Percentiles rank a stretch among this genome's conserved stretches.
phyloP scores from a whole-genome alignment of 805 yeast genomes.

The Zygosaccharomyces pseudorouxii region DNA sequence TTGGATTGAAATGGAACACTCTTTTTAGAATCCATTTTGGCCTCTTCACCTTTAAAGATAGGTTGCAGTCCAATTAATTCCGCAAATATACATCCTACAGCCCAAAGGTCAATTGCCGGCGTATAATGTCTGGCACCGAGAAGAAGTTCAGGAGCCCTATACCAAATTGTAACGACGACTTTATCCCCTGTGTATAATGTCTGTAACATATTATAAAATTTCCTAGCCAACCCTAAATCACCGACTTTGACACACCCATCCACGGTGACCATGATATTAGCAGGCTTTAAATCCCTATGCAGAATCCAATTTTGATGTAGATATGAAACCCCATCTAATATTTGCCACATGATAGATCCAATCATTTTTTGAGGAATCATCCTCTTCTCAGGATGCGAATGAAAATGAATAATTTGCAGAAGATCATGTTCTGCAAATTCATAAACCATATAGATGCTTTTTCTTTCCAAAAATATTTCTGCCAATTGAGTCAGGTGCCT shows the following conservation, averaged over 20 bases:
- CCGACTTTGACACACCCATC: constrained; percentile 93
- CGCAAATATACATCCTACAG: constrained; percentile 91
- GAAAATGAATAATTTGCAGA: constrained; percentile 88
- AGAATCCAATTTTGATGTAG: constrained; percentile 94
- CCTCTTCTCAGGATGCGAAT: constrained; percentile 80
- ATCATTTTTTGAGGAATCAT: constrained; percentile 74
- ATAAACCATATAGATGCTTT: constrained; percentile 88
- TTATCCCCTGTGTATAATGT: constrained; percentile 87
- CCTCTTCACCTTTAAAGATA: constrained; percentile 95
- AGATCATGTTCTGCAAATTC: constrained; percentile 96
- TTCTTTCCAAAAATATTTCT: constrained; percentile 82
- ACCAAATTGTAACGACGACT: constrained; percentile 96
- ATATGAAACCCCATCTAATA: constrained; percentile 84
- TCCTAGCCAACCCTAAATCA: constrained; percentile 86
- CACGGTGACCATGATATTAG: constrained; percentile 91
- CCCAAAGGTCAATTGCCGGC: constrained; percentile 92
- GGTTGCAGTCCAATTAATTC: constrained; percentile 87
- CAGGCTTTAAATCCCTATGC: constrained; percentile 95
- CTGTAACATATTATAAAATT: constrained; percentile 81
- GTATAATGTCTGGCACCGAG: constrained; percentile 92
- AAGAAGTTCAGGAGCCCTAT: constrained; percentile 85
- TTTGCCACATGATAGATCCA: constrained; percentile 87
- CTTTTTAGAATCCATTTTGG: constrained; percentile 89
- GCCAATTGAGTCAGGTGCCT: constrained; percentile 72
- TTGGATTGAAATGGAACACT: constrained; percentile 91